These are phyloP conservation scores for Solanum pimpinellifolium DNA, from an alignment of 257 asterid genomes.

Conservation along the genomic window DNA sequence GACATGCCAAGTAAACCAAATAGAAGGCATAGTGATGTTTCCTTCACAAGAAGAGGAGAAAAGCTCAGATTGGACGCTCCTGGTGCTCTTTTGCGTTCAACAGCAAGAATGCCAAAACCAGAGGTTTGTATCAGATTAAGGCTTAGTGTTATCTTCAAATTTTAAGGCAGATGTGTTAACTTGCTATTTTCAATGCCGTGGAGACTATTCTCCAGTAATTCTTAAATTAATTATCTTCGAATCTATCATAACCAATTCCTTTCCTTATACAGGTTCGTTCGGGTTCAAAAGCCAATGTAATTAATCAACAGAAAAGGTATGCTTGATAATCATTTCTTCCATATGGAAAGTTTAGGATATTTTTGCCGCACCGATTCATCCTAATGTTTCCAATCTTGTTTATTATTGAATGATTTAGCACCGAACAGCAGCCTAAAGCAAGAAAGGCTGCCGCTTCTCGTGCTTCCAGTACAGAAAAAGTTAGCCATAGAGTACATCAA, in stretches of 20 bases:
- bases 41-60: slow-evolving; percentile 16
- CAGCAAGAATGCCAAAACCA: slow-evolving; percentile 9
- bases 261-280: slow-evolving; percentile 17
- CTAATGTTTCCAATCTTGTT: not conserved
- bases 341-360: not conserved
- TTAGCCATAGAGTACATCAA: slow-evolving; percentile 10
- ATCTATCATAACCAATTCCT: not conserved
- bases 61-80: slow-evolving; percentile 16
- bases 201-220: not conserved
- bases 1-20: slow-evolving; percentile 13
- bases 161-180: not conserved
- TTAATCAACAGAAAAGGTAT: slow-evolving; percentile 42
- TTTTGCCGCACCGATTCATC: not conserved
- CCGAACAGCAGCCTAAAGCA: slow-evolving; percentile 17
- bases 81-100: slow-evolving; percentile 11
- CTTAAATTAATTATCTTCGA: not conserved
- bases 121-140: slow-evolving; percentile 28
- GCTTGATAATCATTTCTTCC: not conserved
- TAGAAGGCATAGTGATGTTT: slow-evolving; percentile 14
- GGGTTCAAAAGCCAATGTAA: slow-evolving; percentile 16
- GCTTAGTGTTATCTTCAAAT: not conserved
- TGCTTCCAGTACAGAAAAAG: slow-evolving; percentile 21
- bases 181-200: not conserved
- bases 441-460: slow-evolving; percentile 8
- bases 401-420: slow-evolving; percentile 11